Evolutionary conservation across 805 yeast species (phyloP).

Genomic region (Millerozyma acaciae): DNA sequence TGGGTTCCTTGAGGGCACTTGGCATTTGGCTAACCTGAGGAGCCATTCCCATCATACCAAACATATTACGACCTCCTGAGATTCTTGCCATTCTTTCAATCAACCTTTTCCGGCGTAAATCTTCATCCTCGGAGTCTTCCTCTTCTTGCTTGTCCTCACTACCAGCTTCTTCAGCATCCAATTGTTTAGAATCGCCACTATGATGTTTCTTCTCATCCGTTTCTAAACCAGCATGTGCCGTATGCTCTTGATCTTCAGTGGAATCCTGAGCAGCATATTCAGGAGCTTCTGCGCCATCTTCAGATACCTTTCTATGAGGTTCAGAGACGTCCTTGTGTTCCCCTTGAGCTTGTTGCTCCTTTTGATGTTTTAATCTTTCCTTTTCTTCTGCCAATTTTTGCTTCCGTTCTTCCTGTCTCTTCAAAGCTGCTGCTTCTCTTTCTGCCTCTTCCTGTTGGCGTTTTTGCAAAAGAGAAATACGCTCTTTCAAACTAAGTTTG

Average conservation of each 20-base stretch:
- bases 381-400: conserved; percentile 33
- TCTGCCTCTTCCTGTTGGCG: conserved; percentile 79
- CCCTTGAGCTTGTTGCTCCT: conserved; percentile 14
- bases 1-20: conserved; percentile 5
- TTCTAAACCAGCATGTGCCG: no score
- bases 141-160: conserved; percentile 49
- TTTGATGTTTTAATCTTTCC: conserved; percentile 18
- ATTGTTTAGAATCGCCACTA: conserved; percentile 6
- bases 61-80: conserved; percentile 80
- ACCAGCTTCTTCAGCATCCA: conserved; percentile 18
- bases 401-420: conserved; percentile 50
- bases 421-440: conserved; percentile 56
- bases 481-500: conserved; percentile 76
- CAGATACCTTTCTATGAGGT: background rate
- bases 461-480: conserved; percentile 80
- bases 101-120: conserved; percentile 66
- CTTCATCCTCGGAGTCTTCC: conserved; percentile 71
- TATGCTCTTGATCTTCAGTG: no score
- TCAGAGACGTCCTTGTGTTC: background rate
- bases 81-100: conserved; percentile 95
- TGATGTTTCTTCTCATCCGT: background rate
- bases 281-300: conserved; percentile 8
- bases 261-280: background rate
- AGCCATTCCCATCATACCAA: conserved; percentile 65
- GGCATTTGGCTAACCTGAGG: conserved; percentile 30